A percentile compares a stretch with the other conserved stretches of the same genome.
Conservation (phyloP, 2,329 filamentous ascomycete species). For the Phaeosphaeria sp. region DNA sequence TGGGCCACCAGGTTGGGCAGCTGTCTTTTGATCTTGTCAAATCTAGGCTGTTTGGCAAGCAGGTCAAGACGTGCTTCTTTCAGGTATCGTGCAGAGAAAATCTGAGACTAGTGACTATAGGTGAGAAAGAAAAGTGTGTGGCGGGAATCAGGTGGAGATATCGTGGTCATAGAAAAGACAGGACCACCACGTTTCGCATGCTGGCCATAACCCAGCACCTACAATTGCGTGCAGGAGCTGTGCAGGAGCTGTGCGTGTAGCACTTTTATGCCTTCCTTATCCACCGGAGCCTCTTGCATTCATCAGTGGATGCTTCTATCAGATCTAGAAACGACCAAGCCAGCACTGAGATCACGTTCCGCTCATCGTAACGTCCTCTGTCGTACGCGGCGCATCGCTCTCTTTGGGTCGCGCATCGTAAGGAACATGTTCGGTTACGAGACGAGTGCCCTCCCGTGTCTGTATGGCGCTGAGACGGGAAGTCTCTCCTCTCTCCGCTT, state of each 20-base stretch:
- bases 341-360: constrained; percentile 14
- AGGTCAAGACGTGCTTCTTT: background rate
- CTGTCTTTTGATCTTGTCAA: background rate
- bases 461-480: constrained; percentile 25
- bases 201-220: background rate
- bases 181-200: background rate
- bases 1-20: background rate
- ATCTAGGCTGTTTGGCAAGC: background rate
- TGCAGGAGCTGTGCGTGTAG: background rate
- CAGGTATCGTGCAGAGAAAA: background rate
- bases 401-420: background rate
- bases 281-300: background rate
- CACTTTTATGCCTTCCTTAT: background rate
- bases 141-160: background rate
- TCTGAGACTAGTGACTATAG: background rate
- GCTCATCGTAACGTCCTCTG: constrained; percentile 7
- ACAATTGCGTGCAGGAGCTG: background rate
- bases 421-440: constrained; percentile 15
- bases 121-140: background rate
- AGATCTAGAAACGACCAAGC: no score
- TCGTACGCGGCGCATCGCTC: background rate
- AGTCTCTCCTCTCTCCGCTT: constrained; percentile 50
- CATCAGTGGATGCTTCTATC: no score
- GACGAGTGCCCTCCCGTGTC: constrained; percentile 19
- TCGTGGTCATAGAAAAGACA: background rate